Conservation (phyloP, 495 filamentous ascomycete genomes). For the Penicillium steckii region DNA sequence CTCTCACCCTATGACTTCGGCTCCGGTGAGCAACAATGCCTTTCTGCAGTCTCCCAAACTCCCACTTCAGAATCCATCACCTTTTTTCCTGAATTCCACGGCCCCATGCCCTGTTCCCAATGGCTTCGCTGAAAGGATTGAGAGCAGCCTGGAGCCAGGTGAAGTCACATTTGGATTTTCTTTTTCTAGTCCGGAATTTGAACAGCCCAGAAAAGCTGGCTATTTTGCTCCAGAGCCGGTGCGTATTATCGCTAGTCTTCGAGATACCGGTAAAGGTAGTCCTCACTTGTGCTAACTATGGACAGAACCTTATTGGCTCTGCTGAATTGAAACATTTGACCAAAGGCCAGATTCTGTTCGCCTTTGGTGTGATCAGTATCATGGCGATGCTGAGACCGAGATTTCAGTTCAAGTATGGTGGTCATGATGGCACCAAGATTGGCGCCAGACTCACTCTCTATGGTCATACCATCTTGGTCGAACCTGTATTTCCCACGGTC, state of each 20-base stretch:
- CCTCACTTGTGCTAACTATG: background rate
- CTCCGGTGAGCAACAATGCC: too few relatives aligned
- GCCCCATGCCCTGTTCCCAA: too few relatives aligned
- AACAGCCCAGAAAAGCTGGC: too few relatives aligned
- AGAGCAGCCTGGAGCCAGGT: constrained; percentile 7
- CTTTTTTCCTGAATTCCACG: too few relatives aligned
- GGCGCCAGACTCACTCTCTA: constrained; percentile 33
- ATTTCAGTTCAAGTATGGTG: constrained; percentile 23
- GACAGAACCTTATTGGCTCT: background rate
- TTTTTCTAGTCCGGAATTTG: too few relatives aligned
- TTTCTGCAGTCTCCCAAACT: too few relatives aligned
- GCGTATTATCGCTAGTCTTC: too few relatives aligned
- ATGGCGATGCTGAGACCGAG: constrained; percentile 25
- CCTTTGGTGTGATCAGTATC: constrained; percentile 29
- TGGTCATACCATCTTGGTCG: constrained; percentile 28
- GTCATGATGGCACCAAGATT: constrained; percentile 6
- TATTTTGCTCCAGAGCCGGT: too few relatives aligned
- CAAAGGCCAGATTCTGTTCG: constrained; percentile 27
- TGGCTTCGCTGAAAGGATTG: constrained; percentile 11
- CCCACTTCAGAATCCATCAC: too few relatives aligned
- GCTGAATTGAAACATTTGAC: constrained; percentile 7
- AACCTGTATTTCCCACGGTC: background rate
- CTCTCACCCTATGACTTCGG: too few relatives aligned
- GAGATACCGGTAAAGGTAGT: too few relatives aligned
- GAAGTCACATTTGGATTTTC: background rate